These are phyloP conservation scores for Didymella keratinophila DNA, from an alignment of 2,329 filamentous ascomycete genomes.

Conservation along the genomic window DNA sequence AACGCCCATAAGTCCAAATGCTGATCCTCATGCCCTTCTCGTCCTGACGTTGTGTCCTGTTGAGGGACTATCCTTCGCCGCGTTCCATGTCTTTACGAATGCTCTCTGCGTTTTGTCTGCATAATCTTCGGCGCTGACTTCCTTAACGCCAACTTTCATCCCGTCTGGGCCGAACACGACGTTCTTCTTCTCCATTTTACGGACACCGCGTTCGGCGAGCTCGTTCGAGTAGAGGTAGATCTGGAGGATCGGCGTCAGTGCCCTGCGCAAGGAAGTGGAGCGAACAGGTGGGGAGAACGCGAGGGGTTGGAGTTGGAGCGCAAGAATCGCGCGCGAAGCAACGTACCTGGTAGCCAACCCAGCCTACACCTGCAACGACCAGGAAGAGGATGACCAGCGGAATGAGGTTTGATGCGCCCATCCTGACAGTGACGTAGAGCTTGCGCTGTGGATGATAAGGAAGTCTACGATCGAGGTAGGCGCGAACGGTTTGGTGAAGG, in stretches of 20 bases:
- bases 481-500: background rate
- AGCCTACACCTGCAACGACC: slow-evolving; percentile 65
- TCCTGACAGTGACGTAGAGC: slow-evolving; percentile 29
- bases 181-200: slow-evolving; percentile 78
- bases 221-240: slow-evolving; percentile 73
- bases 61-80: slow-evolving; percentile 33
- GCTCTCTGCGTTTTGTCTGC: slow-evolving; percentile 75
- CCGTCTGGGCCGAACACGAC: slow-evolving; percentile 79
- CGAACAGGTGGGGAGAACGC: background rate
- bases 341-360: slow-evolving; percentile 70
- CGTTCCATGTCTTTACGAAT: slow-evolving; percentile 61
- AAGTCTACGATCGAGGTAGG: background rate
- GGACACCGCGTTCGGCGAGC: slow-evolving; percentile 69
- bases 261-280: background rate
- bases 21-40: slow-evolving; percentile 10
- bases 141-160: slow-evolving; percentile 73
- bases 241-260: slow-evolving; percentile 31
- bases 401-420: slow-evolving; percentile 62
- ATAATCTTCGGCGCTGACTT: slow-evolving; percentile 73
- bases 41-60: slow-evolving; percentile 9
- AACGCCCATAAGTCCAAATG: background rate
- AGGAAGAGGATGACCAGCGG: slow-evolving; percentile 71
- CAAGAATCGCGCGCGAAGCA: background rate
- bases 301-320: background rate
- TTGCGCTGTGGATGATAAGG: background rate